A percentile compares a stretch with the other conserved stretches of the same genome.
These are phyloP conservation scores for Excoecaria agallocha DNA, from an alignment of 345 rosid species.

Conservation along the genomic window DNA sequence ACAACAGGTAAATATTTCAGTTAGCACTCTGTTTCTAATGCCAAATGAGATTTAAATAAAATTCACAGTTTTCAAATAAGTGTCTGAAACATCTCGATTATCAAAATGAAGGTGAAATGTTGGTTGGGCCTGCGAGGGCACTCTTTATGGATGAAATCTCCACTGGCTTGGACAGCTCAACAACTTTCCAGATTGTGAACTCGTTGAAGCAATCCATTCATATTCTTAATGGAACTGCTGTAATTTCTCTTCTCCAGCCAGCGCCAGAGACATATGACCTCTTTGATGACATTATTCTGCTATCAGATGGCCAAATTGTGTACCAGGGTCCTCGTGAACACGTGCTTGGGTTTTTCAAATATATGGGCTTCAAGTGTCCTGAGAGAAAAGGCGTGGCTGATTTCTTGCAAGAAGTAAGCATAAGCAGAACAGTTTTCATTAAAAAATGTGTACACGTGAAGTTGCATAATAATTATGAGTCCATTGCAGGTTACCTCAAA, in stretches of 20 bases:
- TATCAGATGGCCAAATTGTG: slow-evolving; percentile 61
- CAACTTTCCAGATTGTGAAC: slow-evolving; percentile 72
- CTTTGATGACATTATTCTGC: slow-evolving; percentile 67
- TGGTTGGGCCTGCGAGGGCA: slow-evolving; percentile 71
- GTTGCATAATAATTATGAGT: background rate
- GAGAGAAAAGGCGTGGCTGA: slow-evolving; percentile 76
- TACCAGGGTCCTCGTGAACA: slow-evolving; percentile 70
- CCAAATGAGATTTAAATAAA: background rate
- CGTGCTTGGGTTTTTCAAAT: slow-evolving; percentile 51
- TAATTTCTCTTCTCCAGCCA: slow-evolving; percentile 75
- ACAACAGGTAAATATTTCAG: slow-evolving; percentile 49
- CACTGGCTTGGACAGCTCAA: slow-evolving; percentile 78
- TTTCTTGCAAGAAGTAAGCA: slow-evolving; percentile 69
- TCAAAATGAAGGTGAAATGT: slow-evolving; percentile 56
- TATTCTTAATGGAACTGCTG: slow-evolving; percentile 58
- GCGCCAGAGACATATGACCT: slow-evolving; percentile 71
- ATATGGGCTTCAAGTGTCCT: slow-evolving; percentile 74
- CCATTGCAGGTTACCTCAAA: slow-evolving; percentile 60
- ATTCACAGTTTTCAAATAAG: background rate
- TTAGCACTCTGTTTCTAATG: background rate
- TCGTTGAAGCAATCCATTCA: slow-evolving; percentile 67
- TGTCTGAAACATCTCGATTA: background rate
- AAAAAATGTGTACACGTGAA: background rate
- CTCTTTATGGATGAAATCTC: slow-evolving; percentile 80
- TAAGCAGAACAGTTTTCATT: background rate